Evolutionary conservation across 2,329 filamentous ascomycete species (phyloP).

Genomic region (Trichoderma arundinaceum): DNA sequence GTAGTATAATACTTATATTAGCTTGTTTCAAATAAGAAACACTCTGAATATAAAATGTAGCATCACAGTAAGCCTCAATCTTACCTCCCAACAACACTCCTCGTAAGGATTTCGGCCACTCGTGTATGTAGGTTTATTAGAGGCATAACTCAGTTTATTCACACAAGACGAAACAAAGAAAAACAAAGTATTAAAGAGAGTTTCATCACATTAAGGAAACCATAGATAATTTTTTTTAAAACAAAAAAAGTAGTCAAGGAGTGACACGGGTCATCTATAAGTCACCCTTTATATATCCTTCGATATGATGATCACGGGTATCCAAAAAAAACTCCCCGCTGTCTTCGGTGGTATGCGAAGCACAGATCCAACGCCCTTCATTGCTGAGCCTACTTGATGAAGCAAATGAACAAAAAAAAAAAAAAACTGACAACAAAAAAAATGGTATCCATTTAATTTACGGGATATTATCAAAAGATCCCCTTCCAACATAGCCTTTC

Average conservation of each 20-base stretch:
- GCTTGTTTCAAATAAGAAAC: constrained; percentile 15
- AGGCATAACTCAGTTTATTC: constrained; percentile 24
- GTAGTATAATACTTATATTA: not conserved
- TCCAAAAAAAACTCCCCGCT: constrained; percentile 33
- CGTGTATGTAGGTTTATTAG: not conserved
- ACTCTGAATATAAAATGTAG: constrained; percentile 1
- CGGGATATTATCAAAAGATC: constrained; percentile 27
- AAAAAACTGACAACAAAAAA: constrained; percentile 21
- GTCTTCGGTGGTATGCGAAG: constrained; percentile 16
- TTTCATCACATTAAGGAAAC: constrained; percentile 23
- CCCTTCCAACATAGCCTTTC: constrained; percentile 25
- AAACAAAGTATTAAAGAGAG: not conserved
- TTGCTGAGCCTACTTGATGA: constrained; percentile 30
- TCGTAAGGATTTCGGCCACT: not conserved
- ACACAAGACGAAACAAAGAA: constrained; percentile 7
- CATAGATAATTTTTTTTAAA: not conserved
- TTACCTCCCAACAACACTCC: not conserved
- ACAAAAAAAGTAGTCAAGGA: constrained; percentile 23
- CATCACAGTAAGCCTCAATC: constrained; percentile 17
- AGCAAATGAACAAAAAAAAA: constrained; percentile 12
- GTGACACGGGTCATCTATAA: constrained; percentile 28
- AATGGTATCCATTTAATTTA: constrained; percentile 33
- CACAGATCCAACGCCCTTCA: constrained; percentile 29
- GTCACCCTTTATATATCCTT: constrained; percentile 27
- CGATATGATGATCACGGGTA: constrained; percentile 29